phyloP scores from a whole-genome alignment of 345 rosid genomes.

The Euclidium syriacum region DNA sequence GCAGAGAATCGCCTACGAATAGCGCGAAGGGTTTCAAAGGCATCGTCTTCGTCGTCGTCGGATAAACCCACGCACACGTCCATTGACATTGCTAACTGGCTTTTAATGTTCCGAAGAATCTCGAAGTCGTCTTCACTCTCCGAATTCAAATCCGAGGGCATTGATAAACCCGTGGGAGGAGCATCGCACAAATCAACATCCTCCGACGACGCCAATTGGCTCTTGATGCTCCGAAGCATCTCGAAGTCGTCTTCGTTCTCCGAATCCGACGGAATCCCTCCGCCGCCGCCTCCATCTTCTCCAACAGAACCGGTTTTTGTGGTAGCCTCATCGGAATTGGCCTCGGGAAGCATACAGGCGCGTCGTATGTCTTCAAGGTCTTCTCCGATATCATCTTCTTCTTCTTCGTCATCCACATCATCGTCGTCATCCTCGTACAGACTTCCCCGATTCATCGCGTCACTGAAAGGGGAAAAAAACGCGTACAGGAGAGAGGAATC shows the following conservation, averaged over 20 bases:
- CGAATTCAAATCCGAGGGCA: conserved; percentile 43
- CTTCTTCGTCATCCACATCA: conserved; percentile 33
- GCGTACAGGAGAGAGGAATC: background rate
- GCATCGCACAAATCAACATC: conserved; percentile 28
- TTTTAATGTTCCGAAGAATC: conserved; percentile 48
- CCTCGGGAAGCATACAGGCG: conserved; percentile 56
- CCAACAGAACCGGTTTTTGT: background rate
- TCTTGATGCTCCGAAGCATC: conserved; percentile 44
- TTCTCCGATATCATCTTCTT: conserved; percentile 47
- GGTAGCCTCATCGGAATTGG: conserved; percentile 33
- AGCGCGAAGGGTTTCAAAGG: conserved; percentile 63
- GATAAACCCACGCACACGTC: conserved; percentile 31
- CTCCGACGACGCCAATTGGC: conserved; percentile 35
- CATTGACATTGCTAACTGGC: conserved; percentile 36
- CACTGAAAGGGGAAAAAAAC: background rate
- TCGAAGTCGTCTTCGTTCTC: conserved; percentile 64
- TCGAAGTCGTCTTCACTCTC: conserved; percentile 62
- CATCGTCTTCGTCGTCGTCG: conserved; percentile 55
- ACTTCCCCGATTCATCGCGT: conserved; percentile 33
- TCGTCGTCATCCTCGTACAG: conserved; percentile 33
- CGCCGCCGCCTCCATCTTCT: background rate
- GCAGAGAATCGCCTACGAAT: conserved; percentile 68
- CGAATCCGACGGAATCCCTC: conserved; percentile 30
- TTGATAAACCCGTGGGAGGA: conserved; percentile 24
- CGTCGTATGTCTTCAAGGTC: conserved; percentile 78